phyloP scores from a whole-genome alignment of 371 early-diverging fungal species.

The Mortierella sp. region DNA sequence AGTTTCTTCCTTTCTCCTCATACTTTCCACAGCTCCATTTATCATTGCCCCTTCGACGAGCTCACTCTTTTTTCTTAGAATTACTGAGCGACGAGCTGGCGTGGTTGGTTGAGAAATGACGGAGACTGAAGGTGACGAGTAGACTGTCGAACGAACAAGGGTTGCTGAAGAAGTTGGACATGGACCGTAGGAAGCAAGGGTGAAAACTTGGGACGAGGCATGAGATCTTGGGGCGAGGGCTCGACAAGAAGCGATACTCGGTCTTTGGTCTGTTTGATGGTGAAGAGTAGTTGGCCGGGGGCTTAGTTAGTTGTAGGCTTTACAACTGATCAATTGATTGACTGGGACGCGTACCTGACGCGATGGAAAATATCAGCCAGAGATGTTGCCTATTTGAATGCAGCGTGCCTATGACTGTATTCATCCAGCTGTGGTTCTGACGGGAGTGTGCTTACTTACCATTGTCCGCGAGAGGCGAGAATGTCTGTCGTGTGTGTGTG shows the following conservation, averaged over 20 bases:
- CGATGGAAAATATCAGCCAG: neutral
- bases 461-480: too few species aligned
- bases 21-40: neutral
- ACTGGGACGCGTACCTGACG: neutral
- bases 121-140: neutral
- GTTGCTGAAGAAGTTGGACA: neutral
- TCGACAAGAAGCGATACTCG: neutral
- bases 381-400: too few species aligned
- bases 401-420: too few species aligned
- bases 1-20: neutral
- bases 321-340: too few species aligned
- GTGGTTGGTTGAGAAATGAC: neutral
- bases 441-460: too few species aligned
- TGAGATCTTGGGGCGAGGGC: neutral
- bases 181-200: neutral
- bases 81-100: neutral
- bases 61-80: neutral
- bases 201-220: neutral
- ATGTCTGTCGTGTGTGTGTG: too few species aligned
- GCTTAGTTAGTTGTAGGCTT: neutral
- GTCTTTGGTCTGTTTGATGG: neutral
- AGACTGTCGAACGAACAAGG: neutral
- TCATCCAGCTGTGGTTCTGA: too few species aligned
- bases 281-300: neutral
- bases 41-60: neutral